Base-by-base conservation (phyloP, 2,329 filamentous ascomycete genomes). In the Clonostachys sp. region DNA sequence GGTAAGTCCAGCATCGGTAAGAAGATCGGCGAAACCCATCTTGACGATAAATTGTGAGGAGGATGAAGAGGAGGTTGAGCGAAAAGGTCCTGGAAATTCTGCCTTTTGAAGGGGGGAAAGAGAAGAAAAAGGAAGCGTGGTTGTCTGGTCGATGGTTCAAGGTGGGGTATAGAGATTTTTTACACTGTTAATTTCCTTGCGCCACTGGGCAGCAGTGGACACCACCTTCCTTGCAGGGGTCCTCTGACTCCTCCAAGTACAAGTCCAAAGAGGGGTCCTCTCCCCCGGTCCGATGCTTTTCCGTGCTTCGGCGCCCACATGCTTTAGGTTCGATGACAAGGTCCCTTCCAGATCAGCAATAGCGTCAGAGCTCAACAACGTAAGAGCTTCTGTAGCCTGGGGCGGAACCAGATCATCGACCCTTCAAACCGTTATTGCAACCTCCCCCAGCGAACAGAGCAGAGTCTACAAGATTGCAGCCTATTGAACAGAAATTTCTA, bases 11-110 rank as follows among this genome's bases (percentile, higher is more conserved):
- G 81, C 72, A 66, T 85, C 83, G 66, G 80, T 77, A 60, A 82
- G 65, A 61, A 87, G 73, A 67, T 87, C 83, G 68, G 77, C 73
- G 78, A 87, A 87, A 68, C 84, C 83, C 84, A 87, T 87, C 61
- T 64, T 80, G 64, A 60, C 51, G 36, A 49, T 50, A 54, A 52
- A 48, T 57, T 47, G 49, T 53, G 52, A 55, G 45, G 53, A 44
- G 51, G 44, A 48, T 34, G 18, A 33, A 33, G 20, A 14, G 16
- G 42, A 33, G 13, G 12, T 13, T 18, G 24, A 30, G 24, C 24
- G 24, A 30, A 30, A 30, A 30, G 24, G 34, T 24, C 24, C 50
- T 57, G 49, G 40, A 50, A 45, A 53, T 50, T 49, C 50, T 56
- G 55, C 58, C 55, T 57, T 56, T 59, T 53, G 58, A 57, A 55